phyloP scores from a whole-genome alignment of 2,329 filamentous ascomycete genomes.

The Ophidiomyces ophidiicola region DNA sequence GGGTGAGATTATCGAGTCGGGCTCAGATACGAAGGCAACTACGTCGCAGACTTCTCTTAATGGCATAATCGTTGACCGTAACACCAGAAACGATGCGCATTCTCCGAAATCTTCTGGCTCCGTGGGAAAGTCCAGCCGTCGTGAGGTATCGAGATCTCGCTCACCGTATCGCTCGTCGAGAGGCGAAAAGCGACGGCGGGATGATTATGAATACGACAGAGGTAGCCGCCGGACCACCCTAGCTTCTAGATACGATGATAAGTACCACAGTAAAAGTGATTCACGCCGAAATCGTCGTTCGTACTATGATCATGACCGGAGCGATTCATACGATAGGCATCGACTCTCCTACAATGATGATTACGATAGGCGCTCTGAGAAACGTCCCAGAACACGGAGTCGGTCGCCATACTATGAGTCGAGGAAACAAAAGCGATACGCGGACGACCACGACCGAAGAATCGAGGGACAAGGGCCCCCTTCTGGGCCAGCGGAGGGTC shows the following conservation, averaged over 20 bases:
- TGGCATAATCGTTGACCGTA: conserved; percentile 82
- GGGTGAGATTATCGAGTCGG: conserved; percentile 71
- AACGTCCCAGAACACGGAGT: conserved; percentile 46
- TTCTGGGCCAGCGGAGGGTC: conserved; percentile 2
- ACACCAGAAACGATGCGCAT: conserved; percentile 59
- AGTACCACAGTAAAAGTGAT: conserved; percentile 30
- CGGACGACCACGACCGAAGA: conserved; percentile 25
- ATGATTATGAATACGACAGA: conserved; percentile 28
- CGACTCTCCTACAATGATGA: conserved; percentile 41
- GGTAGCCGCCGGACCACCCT: conserved; percentile 24
- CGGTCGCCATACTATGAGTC: conserved; percentile 35
- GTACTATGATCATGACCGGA: conserved; percentile 44
- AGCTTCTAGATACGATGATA: conserved; percentile 30
- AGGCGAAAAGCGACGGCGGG: conserved; percentile 33
- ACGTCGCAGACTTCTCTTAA: conserved; percentile 59
- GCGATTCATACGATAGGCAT: conserved; percentile 29
- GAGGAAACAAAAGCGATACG: conserved; percentile 29
- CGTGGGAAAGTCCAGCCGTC: conserved; percentile 46
- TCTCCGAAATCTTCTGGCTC: conserved; percentile 40
- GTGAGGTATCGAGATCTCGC: conserved; percentile 43
- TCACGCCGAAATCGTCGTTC: conserved; percentile 28
- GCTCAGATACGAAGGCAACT: conserved; percentile 72
- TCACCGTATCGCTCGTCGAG: conserved; percentile 30
- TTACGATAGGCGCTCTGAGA: conserved; percentile 38
- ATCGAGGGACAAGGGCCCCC: conserved; percentile 16